phyloP scores from a whole-genome alignment of 2,329 filamentous ascomycete species.

The Colletotrichum siamense region DNA sequence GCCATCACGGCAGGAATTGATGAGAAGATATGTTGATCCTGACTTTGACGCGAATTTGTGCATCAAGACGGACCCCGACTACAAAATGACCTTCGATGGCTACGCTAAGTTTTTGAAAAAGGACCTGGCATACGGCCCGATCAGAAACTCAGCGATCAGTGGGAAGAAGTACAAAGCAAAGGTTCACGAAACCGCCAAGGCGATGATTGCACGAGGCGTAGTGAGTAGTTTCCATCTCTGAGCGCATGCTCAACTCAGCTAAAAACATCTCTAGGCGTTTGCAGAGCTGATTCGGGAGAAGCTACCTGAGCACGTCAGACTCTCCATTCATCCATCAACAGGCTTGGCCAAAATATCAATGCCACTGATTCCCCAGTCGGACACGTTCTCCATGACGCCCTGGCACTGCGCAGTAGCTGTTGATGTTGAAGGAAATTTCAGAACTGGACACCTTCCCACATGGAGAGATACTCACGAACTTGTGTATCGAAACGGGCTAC shows the following conservation, averaged over 20 bases:
- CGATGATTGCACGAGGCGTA: not conserved
- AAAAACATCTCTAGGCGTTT: not conserved
- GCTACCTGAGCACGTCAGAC: not conserved
- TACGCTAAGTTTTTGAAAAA: not conserved
- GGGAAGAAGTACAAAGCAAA: not conserved
- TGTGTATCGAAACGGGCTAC: not conserved
- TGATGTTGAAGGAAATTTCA: not conserved
- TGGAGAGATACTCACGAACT: not conserved
- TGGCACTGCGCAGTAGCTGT: not conserved
- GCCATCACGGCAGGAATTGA: not conserved
- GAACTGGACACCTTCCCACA: not conserved
- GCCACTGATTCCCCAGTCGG: not conserved
- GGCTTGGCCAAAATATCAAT: not conserved
- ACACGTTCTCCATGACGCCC: not conserved
- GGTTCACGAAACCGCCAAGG: not conserved
- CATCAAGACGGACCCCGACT: not conserved
- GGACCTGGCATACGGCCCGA: not conserved
- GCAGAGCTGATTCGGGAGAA: not conserved
- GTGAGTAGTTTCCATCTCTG: not conserved
- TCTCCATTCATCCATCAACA: not conserved
- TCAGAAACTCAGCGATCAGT: not conserved
- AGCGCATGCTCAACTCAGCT: not conserved
- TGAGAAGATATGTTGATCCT: not conserved
- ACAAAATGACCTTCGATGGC: not conserved
- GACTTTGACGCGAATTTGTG: not conserved